Percentiles rank a stretch among this genome's conserved stretches.
phyloP scores from a whole-genome alignment of 192 early-diverging fungal species.

The Entomortierella lignicola region DNA sequence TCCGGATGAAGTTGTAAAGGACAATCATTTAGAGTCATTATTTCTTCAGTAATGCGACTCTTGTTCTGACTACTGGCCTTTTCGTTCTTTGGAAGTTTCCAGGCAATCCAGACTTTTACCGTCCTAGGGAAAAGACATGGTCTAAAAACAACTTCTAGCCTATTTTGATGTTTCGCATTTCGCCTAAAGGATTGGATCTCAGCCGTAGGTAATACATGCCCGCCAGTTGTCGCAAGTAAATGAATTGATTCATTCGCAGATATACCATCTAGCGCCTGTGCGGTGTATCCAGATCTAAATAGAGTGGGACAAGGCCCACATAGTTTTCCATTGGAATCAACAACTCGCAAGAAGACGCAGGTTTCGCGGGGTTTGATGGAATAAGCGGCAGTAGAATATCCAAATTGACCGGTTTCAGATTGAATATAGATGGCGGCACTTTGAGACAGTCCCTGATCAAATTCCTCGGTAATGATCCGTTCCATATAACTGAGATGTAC shows the following conservation, averaged over 20 bases:
- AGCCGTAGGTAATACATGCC: conserved; percentile 23
- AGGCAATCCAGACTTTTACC: conserved; percentile 32
- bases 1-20: neutral
- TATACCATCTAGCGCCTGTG: neutral
- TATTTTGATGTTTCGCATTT: neutral
- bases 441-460: conserved; percentile 2
- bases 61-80: neutral
- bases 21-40: conserved; percentile 7
- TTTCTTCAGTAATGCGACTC: neutral
- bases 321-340: conserved; percentile 16
- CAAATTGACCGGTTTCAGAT: conserved; percentile 39
- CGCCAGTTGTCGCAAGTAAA: conserved; percentile 18
- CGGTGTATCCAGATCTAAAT: neutral
- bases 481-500: conserved; percentile 47
- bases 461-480: conserved; percentile 14
- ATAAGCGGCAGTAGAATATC: conserved; percentile 46
- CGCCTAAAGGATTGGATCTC: conserved; percentile 22
- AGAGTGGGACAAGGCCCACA: conserved; percentile 4
- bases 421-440: conserved; percentile 18
- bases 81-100: conserved; percentile 2
- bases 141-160: conserved; percentile 10
- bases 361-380: conserved; percentile 53
- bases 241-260: neutral
- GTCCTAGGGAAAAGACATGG: conserved; percentile 6
- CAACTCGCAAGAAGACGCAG: conserved; percentile 31